Evolutionary conservation across 2,329 filamentous ascomycete genomes (phyloP).

Genomic region (Sporothrix schenckii): DNA sequence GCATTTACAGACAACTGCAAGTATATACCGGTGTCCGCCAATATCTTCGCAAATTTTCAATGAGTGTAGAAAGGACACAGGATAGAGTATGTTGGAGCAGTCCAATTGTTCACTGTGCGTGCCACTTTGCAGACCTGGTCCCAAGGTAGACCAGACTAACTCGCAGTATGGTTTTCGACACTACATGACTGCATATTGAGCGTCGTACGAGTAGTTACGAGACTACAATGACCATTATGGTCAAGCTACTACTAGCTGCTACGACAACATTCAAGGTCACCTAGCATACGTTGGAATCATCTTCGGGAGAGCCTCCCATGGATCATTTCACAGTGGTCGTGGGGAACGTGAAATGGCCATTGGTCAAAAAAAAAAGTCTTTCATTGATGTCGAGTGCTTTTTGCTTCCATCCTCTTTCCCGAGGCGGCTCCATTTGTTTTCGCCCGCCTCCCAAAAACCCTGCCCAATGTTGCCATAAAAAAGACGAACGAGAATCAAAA

Average conservation of each 20-base stretch:
- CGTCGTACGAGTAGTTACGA: background rate
- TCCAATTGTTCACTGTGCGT: no score
- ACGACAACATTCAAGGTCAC: background rate
- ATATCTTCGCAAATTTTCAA: no score
- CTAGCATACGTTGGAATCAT: conserved; percentile 37
- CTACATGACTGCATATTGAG: background rate
- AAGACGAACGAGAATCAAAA: conserved; percentile 16
- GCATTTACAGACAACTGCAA: background rate
- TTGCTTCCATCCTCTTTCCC: conserved; percentile 35
- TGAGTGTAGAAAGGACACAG: no score
- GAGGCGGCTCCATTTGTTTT: conserved; percentile 25
- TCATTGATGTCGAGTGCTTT: conserved; percentile 43
- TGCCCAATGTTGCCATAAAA: conserved; percentile 35
- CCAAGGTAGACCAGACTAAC: no score
- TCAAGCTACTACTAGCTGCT: background rate
- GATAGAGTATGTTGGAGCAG: no score
- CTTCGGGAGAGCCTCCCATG: conserved; percentile 78
- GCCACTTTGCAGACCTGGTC: no score
- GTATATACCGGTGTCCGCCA: no score
- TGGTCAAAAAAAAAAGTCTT: conserved; percentile 47
- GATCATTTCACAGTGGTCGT: conserved; percentile 65
- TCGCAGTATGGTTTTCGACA: no score
- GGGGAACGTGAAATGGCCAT: conserved; percentile 69
- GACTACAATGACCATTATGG: background rate
- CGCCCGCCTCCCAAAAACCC: conserved; percentile 30